Evolutionary conservation across 768 basidiomycete species (phyloP).

Genomic region (Mycena polygramma): DNA sequence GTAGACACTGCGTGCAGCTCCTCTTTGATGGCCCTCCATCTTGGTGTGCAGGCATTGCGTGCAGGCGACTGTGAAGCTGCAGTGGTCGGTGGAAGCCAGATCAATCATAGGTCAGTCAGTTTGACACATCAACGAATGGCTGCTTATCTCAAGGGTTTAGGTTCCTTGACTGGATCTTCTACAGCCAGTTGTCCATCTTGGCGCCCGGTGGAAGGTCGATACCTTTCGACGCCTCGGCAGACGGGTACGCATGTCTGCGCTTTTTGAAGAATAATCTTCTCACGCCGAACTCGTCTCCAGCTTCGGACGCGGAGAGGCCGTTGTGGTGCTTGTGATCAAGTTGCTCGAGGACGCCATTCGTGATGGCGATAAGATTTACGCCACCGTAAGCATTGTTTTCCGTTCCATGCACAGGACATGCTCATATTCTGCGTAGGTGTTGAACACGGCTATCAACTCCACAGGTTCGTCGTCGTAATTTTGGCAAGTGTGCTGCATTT

Average conservation of each 20-base stretch:
- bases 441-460: conserved; percentile 29
- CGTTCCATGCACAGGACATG: not conserved
- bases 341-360: conserved; percentile 45
- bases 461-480: conserved; percentile 43
- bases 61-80: conserved; percentile 63
- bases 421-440: not conserved
- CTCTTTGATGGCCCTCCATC: conserved; percentile 59
- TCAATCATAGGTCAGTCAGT: conserved; percentile 53
- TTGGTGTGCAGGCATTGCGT: conserved; percentile 59
- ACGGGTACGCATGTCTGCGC: conserved; percentile 51
- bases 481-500: too few species aligned
- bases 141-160: conserved; percentile 3
- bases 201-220: conserved; percentile 58
- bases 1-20: conserved; percentile 67
- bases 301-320: conserved; percentile 48
- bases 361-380: conserved; percentile 49
- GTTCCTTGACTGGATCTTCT: conserved; percentile 51
- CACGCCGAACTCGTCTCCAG: conserved; percentile 25
- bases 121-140: too few species aligned
- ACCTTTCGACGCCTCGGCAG: conserved; percentile 57
- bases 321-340: conserved; percentile 47
- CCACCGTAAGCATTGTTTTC: conserved; percentile 34
- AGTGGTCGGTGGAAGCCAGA: conserved; percentile 59
- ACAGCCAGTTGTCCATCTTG: conserved; percentile 54
- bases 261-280: not conserved